Evolutionary conservation across 495 filamentous ascomycete species (phyloP), one percentile per base, ranked within the genome.

Genomic region (Penicillium bovifimosum): DNA sequence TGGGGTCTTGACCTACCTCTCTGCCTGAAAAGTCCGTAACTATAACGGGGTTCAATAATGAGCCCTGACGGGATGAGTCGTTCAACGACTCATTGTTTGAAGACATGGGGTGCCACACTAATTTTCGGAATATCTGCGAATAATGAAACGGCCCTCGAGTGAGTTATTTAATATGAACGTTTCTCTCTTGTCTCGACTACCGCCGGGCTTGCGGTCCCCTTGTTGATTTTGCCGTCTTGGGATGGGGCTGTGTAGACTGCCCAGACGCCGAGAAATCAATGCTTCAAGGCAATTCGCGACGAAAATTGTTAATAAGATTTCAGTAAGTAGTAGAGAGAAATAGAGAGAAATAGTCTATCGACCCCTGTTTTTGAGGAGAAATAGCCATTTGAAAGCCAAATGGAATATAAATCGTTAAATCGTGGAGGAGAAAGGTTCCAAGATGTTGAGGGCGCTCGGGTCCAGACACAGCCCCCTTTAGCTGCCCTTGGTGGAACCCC

Each of bases 1-100:
- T 36, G 20, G 20, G 20, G 20, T 2, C 34, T 53, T 47, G 18
- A 42, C 48, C 16, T 17, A 66, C 63, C 57, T 66, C 60, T 61
- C 63, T 61, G 26, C 58, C 48, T 9, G 53, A 52, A 39, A 56
- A 47, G 44, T 56, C 50, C 6, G 58, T 53, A n/a, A 57, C 51
- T 28, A 59, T 42, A 31, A 53, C 36, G 33, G 60, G 63, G 13
- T 50, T 59, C 16, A 66, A 39, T 9, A 59, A 50, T 1, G 55
- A 41, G 48, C 51, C 55, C 41, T 58, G 57, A 17, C 45, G 42
- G 45, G 54, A 28, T 27, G 44, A 17, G 10, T 55, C 35, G 8
- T 48, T 14, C 28, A 52, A 28, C 31, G 44, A 17, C 9, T 55
- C 35, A 10, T 48, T 14, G 32, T 64, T 48, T 38, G 60, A 58